phyloP scores from a whole-genome alignment of 208 protist species.

The Giardia duodenalis region DNA sequence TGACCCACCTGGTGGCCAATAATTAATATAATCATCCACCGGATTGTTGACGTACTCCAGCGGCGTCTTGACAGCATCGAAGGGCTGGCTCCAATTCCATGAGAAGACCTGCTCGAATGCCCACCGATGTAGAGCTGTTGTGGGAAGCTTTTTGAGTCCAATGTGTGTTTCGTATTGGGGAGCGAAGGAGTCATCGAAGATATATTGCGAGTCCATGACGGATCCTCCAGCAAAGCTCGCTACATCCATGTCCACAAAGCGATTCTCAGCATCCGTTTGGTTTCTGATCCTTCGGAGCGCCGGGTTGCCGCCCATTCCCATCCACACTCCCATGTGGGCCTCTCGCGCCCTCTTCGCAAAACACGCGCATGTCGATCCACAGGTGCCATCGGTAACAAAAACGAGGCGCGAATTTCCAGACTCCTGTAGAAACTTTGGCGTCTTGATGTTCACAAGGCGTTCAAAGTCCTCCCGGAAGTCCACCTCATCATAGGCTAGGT shows the following conservation, averaged over 20 bases:
- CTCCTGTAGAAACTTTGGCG: neutral
- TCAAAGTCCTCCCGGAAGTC: neutral
- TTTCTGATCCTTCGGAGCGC: too few relatives aligned
- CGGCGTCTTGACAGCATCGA: neutral
- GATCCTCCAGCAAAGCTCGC: slow-evolving; percentile 4
- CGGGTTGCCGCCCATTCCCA: neutral
- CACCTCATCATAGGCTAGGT: slow-evolving; percentile 14
- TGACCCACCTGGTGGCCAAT: neutral
- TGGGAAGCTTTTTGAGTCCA: neutral
- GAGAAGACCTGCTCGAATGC: slow-evolving; percentile 13
- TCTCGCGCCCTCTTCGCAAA: neutral
- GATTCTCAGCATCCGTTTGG: too few relatives aligned
- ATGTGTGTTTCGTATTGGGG: neutral
- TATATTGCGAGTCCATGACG: neutral
- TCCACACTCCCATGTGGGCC: neutral
- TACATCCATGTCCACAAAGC: neutral
- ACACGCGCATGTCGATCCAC: slow-evolving; percentile 6
- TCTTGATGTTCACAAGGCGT: neutral
- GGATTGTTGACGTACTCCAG: neutral
- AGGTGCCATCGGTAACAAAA: slow-evolving; percentile 20
- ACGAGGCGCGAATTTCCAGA: neutral
- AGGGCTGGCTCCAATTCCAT: neutral
- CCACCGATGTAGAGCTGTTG: neutral
- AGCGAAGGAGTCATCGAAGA: neutral
- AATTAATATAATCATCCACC: neutral